Evolutionary conservation across 306 rosid species (phyloP).

Genomic region (Mimosa bimucronata): DNA sequence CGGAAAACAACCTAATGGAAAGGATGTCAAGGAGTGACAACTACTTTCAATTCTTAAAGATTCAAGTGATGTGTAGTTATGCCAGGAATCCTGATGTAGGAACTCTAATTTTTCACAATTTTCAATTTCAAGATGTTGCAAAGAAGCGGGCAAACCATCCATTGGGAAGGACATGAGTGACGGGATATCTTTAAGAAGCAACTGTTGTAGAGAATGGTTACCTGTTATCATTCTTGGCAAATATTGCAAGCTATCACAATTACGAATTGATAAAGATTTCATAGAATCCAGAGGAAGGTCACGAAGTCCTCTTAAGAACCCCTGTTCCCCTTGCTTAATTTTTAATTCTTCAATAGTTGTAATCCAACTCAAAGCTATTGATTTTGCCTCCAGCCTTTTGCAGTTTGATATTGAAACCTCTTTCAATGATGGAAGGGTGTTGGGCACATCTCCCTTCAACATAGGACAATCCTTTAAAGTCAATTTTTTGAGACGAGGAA

Average conservation of each 20-base stretch:
- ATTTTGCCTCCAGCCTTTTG: neutral
- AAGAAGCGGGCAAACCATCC: constrained; percentile 4
- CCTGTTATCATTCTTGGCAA: too few species aligned
- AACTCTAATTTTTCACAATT: constrained; percentile 1
- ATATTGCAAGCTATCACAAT: neutral
- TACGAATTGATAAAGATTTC: neutral
- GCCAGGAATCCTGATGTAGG: neutral
- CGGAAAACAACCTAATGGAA: constrained; percentile 6
- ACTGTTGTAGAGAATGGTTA: neutral
- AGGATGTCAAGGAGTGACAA: neutral
- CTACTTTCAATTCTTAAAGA: accelerated
- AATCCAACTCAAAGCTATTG: neutral
- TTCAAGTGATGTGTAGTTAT: neutral
- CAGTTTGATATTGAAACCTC: neutral
- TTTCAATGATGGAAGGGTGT: neutral
- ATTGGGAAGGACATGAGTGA: neutral
- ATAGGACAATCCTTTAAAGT: too few species aligned
- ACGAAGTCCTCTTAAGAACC: neutral
- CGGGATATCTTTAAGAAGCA: neutral
- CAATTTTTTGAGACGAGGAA: too few species aligned
- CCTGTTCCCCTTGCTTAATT: neutral
- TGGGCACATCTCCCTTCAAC: too few species aligned
- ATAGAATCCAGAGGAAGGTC: neutral
- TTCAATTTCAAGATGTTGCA: accelerated
- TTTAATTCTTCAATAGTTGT: neutral